phyloP scores from a whole-genome alignment of 768 basidiomycete genomes.

The Mycena chlorophos region DNA sequence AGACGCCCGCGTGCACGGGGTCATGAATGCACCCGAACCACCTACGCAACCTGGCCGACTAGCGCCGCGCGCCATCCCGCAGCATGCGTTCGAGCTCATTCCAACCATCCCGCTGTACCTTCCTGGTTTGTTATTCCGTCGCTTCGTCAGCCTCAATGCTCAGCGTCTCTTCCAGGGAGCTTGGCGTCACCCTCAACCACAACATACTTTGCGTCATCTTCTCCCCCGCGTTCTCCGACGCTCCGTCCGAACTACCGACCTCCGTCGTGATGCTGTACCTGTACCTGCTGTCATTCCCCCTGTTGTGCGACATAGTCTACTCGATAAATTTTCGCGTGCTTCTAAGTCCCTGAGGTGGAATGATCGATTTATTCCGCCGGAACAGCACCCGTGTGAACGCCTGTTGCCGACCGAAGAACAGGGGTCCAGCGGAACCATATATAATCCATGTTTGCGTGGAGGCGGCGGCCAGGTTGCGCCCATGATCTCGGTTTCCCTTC shows the following conservation, averaged over 20 bases:
- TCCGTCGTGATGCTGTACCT: too few relatives aligned
- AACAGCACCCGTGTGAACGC: too few relatives aligned
- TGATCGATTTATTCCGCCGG: too few relatives aligned
- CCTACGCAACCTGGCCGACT: slow-evolving; percentile 41
- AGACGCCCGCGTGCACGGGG: slow-evolving; percentile 84
- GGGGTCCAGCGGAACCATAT: too few relatives aligned
- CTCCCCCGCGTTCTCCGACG: slow-evolving; percentile 17
- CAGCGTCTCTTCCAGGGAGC: slow-evolving; percentile 14
- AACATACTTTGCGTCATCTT: slow-evolving; percentile 20
- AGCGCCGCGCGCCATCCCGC: slow-evolving; percentile 53
- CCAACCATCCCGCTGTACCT: slow-evolving; percentile 74
- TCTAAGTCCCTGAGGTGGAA: too few relatives aligned
- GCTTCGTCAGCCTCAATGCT: background rate
- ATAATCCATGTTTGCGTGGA: background rate
- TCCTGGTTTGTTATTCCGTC: slow-evolving; percentile 29
- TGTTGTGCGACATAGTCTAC: too few relatives aligned
- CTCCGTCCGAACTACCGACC: too few relatives aligned
- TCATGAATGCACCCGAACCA: slow-evolving; percentile 65
- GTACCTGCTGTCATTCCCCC: too few relatives aligned
- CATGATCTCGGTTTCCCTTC: slow-evolving; percentile 4
- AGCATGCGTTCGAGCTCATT: slow-evolving; percentile 77
- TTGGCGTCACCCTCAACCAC: slow-evolving; percentile 22
- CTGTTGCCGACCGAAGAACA: too few relatives aligned
- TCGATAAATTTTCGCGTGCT: too few relatives aligned
- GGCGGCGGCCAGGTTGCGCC: background rate